A percentile compares a stretch with the other conserved stretches of the same genome.
phyloP scores from a whole-genome alignment of 148 eudicot genomes.

The Amaranthus palmeri region DNA sequence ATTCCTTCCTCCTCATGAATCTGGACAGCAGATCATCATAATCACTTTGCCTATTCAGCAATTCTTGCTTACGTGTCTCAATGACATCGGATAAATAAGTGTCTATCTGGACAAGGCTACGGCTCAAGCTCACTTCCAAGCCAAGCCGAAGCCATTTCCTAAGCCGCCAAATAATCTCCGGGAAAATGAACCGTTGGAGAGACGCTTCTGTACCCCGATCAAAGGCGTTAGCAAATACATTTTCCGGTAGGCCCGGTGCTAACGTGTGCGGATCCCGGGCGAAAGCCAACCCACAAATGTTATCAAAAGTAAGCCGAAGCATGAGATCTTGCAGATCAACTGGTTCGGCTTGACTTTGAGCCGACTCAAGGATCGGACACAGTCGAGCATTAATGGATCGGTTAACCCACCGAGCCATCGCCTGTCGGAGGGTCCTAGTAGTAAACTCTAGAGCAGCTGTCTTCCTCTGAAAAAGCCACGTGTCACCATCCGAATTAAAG shows the following conservation, averaged over 20 bases:
- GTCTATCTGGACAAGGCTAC: conserved; percentile 66
- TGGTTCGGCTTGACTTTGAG: conserved; percentile 41
- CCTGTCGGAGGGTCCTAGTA: conserved; percentile 80
- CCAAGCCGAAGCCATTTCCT: conserved; percentile 90
- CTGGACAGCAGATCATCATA: conserved; percentile 86
- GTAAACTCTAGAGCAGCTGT: conserved; percentile 96
- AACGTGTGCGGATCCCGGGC: conserved; percentile 78
- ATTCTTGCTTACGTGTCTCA: conserved; percentile 61
- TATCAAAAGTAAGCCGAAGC: conserved; percentile 83
- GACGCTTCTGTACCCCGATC: conserved; percentile 87
- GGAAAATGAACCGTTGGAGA: conserved; percentile 71
- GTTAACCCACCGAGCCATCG: conserved; percentile 93
- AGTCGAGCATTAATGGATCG: conserved; percentile 61
- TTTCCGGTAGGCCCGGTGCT: conserved; percentile 60
- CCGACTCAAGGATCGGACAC: conserved; percentile 50
- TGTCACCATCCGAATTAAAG: conserved; percentile 90
- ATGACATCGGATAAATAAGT: conserved; percentile 63
- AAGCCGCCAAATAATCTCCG: conserved; percentile 68
- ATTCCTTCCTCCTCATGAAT: conserved; percentile 84
- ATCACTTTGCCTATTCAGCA: conserved; percentile 45
- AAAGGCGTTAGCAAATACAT: conserved; percentile 63
- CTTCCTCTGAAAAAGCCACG: conserved; percentile 87
- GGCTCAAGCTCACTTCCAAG: conserved; percentile 69
- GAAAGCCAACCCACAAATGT: conserved; percentile 84
- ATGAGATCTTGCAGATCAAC: conserved; percentile 80